Evolutionary conservation across 1,284 basidiomycete species (phyloP).

Genomic region (Earliella scabrosa): DNA sequence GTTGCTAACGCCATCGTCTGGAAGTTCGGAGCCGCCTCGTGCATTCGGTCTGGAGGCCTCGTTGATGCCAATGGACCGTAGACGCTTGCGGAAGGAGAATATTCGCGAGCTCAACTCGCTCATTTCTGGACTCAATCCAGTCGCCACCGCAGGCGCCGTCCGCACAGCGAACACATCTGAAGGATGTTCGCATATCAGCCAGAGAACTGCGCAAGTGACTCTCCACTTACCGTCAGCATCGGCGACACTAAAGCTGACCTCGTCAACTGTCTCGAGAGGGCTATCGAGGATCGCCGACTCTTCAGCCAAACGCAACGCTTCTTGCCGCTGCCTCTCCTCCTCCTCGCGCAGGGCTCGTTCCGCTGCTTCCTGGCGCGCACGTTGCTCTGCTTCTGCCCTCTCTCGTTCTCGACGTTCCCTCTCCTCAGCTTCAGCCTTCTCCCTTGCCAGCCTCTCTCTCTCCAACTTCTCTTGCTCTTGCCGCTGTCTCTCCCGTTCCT

Average conservation of each 20-base stretch:
- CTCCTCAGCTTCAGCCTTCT: constrained; percentile 9
- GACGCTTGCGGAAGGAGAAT: constrained; percentile 52
- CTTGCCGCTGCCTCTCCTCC: constrained; percentile 20
- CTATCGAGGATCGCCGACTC: constrained; percentile 11
- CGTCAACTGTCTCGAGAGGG: constrained; percentile 25
- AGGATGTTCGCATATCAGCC: neutral
- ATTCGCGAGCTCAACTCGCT: constrained; percentile 35
- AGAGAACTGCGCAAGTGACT: neutral
- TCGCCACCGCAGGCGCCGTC: constrained; percentile 35
- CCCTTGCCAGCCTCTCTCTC: constrained; percentile 27
- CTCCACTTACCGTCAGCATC: constrained; percentile 33
- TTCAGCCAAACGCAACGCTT: constrained; percentile 15
- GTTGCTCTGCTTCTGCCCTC: constrained; percentile 40
- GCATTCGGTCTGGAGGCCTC: constrained; percentile 51
- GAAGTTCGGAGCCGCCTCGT: constrained; percentile 52
- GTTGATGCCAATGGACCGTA: constrained; percentile 64
- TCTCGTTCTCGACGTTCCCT: constrained; percentile 44
- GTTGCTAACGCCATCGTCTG: constrained; percentile 49
- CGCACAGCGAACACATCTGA: constrained; percentile 63
- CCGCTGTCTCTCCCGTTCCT: constrained; percentile 7
- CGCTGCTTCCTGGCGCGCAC: constrained; percentile 29
- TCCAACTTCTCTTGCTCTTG: constrained; percentile 26
- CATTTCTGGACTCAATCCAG: constrained; percentile 28
- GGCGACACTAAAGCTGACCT: constrained; percentile 18
- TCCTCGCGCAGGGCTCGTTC: constrained; percentile 25